Percentiles rank a stretch among this genome's conserved stretches.
Evolutionary conservation across 441 rosid species (phyloP).

Genomic region (Jatropha multifida): DNA sequence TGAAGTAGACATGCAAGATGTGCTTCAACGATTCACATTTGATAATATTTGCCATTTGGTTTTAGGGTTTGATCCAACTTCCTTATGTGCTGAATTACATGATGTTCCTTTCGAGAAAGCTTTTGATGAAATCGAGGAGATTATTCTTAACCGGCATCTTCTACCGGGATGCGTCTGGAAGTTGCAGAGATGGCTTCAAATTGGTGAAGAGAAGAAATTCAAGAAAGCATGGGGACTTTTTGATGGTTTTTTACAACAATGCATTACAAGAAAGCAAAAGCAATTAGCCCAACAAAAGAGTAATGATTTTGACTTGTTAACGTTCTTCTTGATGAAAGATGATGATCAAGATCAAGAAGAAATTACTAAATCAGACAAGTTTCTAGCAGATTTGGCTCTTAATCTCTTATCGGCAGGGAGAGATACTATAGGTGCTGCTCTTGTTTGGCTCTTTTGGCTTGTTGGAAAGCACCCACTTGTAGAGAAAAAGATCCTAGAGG

Average conservation of each 20-base stretch:
- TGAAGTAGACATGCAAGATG: constrained; percentile 25
- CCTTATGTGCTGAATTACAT: constrained; percentile 18
- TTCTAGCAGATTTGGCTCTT: constrained; percentile 15
- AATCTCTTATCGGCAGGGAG: constrained; percentile 32
- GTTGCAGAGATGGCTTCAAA: constrained; percentile 28
- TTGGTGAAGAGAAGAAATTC: constrained; percentile 38
- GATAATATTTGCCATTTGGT: constrained; percentile 20
- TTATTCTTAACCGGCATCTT: constrained; percentile 24
- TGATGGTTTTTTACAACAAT: constrained; percentile 20
- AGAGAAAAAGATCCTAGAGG: constrained; percentile 20
- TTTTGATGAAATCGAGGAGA: constrained; percentile 29
- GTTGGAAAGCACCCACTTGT: constrained; percentile 1
- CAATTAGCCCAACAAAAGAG: background rate
- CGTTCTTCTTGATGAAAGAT: background rate
- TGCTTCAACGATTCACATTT: constrained; percentile 22
- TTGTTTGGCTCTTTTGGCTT: constrained; percentile 35
- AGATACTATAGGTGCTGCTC: constrained; percentile 26
- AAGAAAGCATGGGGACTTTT: constrained; percentile 6
- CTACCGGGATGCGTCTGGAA: constrained; percentile 34
- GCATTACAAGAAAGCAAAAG: constrained; percentile 20
- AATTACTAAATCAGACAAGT: background rate
- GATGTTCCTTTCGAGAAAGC: constrained; percentile 19
- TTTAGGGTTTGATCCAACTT: constrained; percentile 21
- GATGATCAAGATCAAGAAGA: background rate
- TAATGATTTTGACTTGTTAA: constrained; percentile 8